A percentile compares a stretch with the other conserved stretches of the same genome.
Conservation (phyloP, 495 filamentous ascomycete genomes). For the Neurospora sp. region DNA sequence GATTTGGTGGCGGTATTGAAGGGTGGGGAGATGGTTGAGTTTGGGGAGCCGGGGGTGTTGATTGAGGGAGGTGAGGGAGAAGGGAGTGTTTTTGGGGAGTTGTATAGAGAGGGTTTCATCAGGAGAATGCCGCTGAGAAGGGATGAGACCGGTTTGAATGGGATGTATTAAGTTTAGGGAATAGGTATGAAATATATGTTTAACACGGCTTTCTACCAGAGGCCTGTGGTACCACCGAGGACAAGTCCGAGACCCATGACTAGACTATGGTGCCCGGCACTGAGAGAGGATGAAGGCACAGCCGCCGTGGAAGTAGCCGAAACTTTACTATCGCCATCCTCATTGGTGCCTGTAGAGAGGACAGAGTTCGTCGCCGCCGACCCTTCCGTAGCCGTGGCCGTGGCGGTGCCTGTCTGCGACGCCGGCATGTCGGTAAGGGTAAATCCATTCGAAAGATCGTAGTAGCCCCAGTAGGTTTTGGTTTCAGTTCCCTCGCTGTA, state of each 20-base stretch:
- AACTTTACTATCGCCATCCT: background rate
- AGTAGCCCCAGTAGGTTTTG: background rate
- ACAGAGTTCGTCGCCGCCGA: background rate
- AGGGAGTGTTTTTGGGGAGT: background rate
- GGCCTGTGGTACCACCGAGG: background rate
- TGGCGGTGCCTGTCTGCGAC: background rate
- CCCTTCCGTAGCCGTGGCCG: background rate
- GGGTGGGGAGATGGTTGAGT: slow-evolving; percentile 25
- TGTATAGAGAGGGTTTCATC: background rate
- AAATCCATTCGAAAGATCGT: background rate
- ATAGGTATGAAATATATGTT: background rate
- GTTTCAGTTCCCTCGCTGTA: background rate
- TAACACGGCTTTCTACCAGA: background rate
- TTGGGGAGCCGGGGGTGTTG: slow-evolving; percentile 22
- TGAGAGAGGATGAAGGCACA: background rate
- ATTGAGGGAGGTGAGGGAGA: background rate
- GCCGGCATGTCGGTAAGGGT: background rate
- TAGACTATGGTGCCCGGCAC: background rate
- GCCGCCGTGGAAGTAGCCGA: background rate
- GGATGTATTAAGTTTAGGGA: background rate
- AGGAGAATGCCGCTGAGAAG: background rate
- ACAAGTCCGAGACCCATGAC: background rate
- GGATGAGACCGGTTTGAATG: background rate
- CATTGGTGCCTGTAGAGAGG: background rate
- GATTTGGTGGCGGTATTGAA: slow-evolving; percentile 33